Conservation (phyloP, 2,329 filamentous ascomycete genomes). For the Ceratocystis smalleyi region DNA sequence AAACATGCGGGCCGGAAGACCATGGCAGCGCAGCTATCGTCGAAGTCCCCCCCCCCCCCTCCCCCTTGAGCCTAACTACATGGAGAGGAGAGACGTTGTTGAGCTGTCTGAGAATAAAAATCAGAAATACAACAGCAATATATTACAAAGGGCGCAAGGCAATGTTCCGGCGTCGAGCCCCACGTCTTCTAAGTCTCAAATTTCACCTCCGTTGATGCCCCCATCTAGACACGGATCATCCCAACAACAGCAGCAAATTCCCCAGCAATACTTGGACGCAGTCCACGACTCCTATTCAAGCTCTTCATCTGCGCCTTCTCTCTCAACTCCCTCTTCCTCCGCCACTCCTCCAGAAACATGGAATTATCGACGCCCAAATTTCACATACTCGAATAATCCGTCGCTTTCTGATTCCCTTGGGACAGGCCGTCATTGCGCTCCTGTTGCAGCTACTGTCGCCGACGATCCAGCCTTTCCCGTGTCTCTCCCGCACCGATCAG, state of each 20-base stretch:
- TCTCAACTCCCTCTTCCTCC: conserved; percentile 8
- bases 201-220: conserved; percentile 12
- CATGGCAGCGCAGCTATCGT: neutral
- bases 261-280: neutral
- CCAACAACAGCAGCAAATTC: conserved; percentile 4
- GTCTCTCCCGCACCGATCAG: conserved; percentile 8
- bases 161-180: conserved; percentile 12
- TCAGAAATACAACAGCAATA: conserved; percentile 10
- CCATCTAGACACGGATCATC: neutral
- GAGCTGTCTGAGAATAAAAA: conserved; percentile 12
- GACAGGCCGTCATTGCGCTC: neutral
- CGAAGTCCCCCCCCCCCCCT: conserved; percentile 6
- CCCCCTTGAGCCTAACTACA: conserved; percentile 4
- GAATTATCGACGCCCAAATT: neutral
- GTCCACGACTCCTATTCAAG: neutral
- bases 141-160: conserved; percentile 9
- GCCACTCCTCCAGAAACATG: conserved; percentile 11
- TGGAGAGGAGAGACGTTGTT: neutral
- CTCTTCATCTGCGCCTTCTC: neutral
- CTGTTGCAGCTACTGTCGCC: neutral
- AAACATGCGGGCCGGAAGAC: neutral
- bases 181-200: conserved; percentile 13
- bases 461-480: conserved; percentile 4
- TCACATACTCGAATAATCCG: neutral
- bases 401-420: neutral